Evolutionary conservation across 257 asterid genomes (phyloP).

Genomic region (Capsicum rhomboideum): DNA sequence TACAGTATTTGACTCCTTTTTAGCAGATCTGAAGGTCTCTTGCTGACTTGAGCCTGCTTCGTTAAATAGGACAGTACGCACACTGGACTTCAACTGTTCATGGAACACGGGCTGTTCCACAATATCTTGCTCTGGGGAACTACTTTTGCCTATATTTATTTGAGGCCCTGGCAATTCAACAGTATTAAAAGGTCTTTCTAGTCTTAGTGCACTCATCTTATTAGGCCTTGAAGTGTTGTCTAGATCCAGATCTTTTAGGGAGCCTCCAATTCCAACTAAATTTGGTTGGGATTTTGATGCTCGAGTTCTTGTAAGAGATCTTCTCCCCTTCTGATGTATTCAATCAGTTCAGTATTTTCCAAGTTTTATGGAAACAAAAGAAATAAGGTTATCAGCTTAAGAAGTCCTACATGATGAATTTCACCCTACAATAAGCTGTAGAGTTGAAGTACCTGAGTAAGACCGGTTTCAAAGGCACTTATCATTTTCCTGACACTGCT

Average conservation of each 20-base stretch:
- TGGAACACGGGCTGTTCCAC: slow-evolving; percentile 2
- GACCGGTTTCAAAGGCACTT: slow-evolving; percentile 59
- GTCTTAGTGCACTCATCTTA: slow-evolving; percentile 10
- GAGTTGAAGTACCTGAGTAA: slow-evolving; percentile 48
- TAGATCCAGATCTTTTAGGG: slow-evolving; percentile 8
- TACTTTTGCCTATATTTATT: slow-evolving; percentile 6
- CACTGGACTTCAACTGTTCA: slow-evolving; percentile 8
- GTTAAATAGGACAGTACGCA: background rate
- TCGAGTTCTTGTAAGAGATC: slow-evolving; percentile 25
- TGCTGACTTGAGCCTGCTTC: background rate
- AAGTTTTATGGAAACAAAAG: background rate
- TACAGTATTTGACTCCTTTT: background rate
- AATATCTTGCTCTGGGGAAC: slow-evolving; percentile 4
- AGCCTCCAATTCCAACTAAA: slow-evolving; percentile 28
- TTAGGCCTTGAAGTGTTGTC: slow-evolving; percentile 13
- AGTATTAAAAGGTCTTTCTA: slow-evolving; percentile 6
- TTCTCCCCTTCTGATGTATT: slow-evolving; percentile 35
- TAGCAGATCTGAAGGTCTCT: background rate
- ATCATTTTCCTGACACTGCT: slow-evolving; percentile 75
- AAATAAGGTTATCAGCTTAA: slow-evolving; percentile 2
- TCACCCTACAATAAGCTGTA: background rate
- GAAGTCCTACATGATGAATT: background rate
- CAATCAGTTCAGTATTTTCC: background rate
- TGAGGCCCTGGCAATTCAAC: slow-evolving; percentile 12
- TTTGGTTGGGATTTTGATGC: slow-evolving; percentile 36